phyloP scores from a whole-genome alignment of 2,329 filamentous ascomycete species.

The Penicillium glabrum region DNA sequence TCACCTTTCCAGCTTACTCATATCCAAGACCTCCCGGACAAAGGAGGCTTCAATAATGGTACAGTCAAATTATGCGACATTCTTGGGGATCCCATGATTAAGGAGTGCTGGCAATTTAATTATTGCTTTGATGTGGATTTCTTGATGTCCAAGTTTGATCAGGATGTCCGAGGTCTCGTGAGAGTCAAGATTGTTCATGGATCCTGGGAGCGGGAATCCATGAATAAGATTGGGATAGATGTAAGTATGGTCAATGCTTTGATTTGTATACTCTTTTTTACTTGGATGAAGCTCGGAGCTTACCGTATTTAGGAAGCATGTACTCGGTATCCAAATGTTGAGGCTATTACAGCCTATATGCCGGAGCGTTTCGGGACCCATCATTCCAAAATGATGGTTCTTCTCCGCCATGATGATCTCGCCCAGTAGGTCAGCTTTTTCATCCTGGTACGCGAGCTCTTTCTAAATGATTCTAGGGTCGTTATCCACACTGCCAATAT shows the following conservation, averaged over 20 bases:
- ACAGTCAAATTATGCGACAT: slow-evolving; percentile 66
- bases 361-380: slow-evolving; percentile 85
- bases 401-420: slow-evolving; percentile 72
- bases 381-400: slow-evolving; percentile 82
- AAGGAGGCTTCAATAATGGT: slow-evolving; percentile 60
- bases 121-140: slow-evolving; percentile 60
- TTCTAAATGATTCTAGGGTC: slow-evolving; percentile 43
- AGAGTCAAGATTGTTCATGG: slow-evolving; percentile 63
- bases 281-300: background rate
- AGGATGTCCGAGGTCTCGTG: slow-evolving; percentile 54
- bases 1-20: slow-evolving; percentile 73
- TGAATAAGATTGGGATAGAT: slow-evolving; percentile 57
- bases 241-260: slow-evolving; percentile 38
- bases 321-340: slow-evolving; percentile 63
- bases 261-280: background rate
- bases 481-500: slow-evolving; percentile 90
- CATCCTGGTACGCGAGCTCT: background rate
- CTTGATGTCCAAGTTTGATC: slow-evolving; percentile 60
- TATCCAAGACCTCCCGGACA: slow-evolving; percentile 62
- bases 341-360: slow-evolving; percentile 72
- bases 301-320: slow-evolving; percentile 57
- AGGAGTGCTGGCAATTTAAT: slow-evolving; percentile 60
- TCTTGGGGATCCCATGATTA: slow-evolving; percentile 71
- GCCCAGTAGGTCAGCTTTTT: slow-evolving; percentile 54
- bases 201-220: slow-evolving; percentile 67